A percentile compares a stretch with the other conserved stretches of the same genome.
phyloP scores from a whole-genome alignment of 2,329 filamentous ascomycete genomes.

The Monosporascus sp. region DNA sequence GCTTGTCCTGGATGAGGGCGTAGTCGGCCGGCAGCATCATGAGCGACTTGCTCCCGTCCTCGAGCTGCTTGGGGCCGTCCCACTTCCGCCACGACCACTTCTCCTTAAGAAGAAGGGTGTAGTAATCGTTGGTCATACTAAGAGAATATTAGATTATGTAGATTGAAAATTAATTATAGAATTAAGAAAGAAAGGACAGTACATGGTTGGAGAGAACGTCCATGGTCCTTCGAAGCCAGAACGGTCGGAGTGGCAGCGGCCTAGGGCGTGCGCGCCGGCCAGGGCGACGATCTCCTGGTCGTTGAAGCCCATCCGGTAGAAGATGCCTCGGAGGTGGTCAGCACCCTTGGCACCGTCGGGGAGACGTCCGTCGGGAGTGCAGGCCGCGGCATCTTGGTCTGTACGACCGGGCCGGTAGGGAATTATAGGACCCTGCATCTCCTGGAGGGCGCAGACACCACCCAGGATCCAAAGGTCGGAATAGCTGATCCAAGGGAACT shows the following conservation, averaged over 20 bases:
- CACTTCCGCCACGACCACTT: conserved; percentile 92
- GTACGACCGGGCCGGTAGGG: conserved; percentile 82
- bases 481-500: conserved; percentile 95
- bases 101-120: conserved; percentile 78
- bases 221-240: conserved; percentile 85
- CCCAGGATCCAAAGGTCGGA: conserved; percentile 94
- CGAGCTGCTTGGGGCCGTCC: conserved; percentile 77
- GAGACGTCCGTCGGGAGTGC: conserved; percentile 87
- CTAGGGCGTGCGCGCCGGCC: conserved; percentile 78
- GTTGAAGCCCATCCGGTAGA: conserved; percentile 95
- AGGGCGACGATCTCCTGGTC: conserved; percentile 95
- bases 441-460: conserved; percentile 82
- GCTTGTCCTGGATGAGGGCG: conserved; percentile 81
- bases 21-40: conserved; percentile 98
- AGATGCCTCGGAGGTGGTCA: conserved; percentile 84
- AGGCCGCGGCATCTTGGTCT: conserved; percentile 75
- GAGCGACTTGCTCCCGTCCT: conserved; percentile 80
- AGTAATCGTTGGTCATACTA: conserved; percentile 86
- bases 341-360: conserved; percentile 74
- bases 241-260: conserved; percentile 84
- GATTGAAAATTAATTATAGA: not conserved
- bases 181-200: not conserved
- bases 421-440: conserved; percentile 86
- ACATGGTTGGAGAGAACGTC: conserved; percentile 86
- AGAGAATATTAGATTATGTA: not conserved